Evolutionary conservation across 2,329 filamentous ascomycete species (phyloP).

Genomic region (Penicillium sp.): DNA sequence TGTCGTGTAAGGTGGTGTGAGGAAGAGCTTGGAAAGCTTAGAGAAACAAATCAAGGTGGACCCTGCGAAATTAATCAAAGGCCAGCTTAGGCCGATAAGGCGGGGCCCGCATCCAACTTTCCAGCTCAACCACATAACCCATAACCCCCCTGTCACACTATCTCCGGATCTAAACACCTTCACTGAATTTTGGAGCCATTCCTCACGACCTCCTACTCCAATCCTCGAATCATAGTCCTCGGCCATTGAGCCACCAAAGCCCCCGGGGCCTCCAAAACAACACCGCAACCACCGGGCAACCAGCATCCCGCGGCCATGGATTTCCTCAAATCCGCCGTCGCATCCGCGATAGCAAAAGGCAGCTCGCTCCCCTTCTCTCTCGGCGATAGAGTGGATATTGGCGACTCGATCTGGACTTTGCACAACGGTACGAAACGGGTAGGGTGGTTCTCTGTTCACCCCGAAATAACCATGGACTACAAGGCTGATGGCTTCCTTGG

Average conservation of each 20-base stretch:
- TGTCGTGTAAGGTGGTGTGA: neutral
- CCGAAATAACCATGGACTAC: neutral
- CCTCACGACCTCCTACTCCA: neutral
- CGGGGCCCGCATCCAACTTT: slow-evolving; percentile 10
- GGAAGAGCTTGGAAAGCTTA: neutral
- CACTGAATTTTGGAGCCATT: neutral
- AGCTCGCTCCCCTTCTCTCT: slow-evolving; percentile 91
- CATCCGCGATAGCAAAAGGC: slow-evolving; percentile 92
- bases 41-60: neutral
- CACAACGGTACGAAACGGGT: slow-evolving; percentile 92
- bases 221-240: neutral
- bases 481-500: neutral
- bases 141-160: neutral
- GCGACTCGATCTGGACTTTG: slow-evolving; percentile 94
- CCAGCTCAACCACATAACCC: neutral
- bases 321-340: slow-evolving; percentile 95
- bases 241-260: slow-evolving; percentile 9
- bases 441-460: slow-evolving; percentile 21
- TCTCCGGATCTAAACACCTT: neutral
- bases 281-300: slow-evolving; percentile 11
- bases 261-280: neutral
- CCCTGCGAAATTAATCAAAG: neutral
- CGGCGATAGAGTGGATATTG: slow-evolving; percentile 87
- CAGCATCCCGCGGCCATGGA: slow-evolving; percentile 64
- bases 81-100: slow-evolving; percentile 17